phyloP scores from a whole-genome alignment of 1,284 basidiomycete species.

The Ganoderma sinense region DNA sequence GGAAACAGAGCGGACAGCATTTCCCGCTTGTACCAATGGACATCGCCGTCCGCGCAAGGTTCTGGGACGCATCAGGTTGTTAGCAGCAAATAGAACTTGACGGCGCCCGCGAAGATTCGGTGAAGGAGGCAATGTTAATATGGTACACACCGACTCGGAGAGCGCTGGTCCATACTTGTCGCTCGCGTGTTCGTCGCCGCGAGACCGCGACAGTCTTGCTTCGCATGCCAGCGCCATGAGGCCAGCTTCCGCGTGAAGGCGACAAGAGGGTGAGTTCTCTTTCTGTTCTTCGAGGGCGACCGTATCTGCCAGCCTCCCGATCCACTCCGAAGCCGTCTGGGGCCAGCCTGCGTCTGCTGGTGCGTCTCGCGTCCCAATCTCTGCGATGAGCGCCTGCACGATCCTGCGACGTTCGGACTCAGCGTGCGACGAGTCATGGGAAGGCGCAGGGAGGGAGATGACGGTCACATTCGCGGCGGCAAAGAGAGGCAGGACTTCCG shows the following conservation, averaged over 20 bases:
- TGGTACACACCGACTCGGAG: background rate
- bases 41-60: background rate
- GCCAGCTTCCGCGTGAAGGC: background rate
- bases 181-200: background rate
- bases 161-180: background rate
- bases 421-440: background rate
- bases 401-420: background rate
- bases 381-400: background rate
- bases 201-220: background rate
- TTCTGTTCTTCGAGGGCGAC: background rate
- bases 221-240: background rate
- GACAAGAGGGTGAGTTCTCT: background rate
- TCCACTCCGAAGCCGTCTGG: background rate
- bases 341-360: background rate
- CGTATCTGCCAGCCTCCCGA: background rate
- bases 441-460: background rate
- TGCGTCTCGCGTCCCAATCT: background rate
- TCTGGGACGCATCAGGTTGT: background rate
- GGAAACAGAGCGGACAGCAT: background rate
- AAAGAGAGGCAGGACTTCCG: background rate
- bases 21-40: background rate
- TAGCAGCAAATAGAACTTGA: too few relatives aligned
- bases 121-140: background rate
- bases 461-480: background rate
- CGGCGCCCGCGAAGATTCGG: too few relatives aligned